Evolutionary conservation across 805 yeast genomes (phyloP), one percentile per base, ranked within the genome.

Genomic region (Hermanozyma aechmeae): DNA sequence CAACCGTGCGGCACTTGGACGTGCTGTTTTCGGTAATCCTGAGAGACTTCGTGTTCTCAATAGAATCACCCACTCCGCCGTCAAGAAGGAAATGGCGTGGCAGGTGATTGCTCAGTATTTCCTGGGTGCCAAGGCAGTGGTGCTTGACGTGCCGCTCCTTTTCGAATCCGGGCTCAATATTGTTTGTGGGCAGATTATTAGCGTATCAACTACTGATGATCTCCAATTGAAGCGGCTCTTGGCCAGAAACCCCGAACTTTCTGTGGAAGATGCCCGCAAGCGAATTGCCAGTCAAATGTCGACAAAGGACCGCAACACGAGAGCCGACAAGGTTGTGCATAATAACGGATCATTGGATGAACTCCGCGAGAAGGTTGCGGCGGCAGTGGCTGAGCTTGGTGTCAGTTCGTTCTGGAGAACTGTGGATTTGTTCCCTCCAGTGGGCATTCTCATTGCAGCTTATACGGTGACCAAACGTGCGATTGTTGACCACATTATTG

Each of bases 71-170:
- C 99, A 92, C 48, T 95, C 96, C 0, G 89, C 84, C 5, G 87
- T 92, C 2, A 67, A 79, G 25, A 58, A 68, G 38, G 80, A 73
- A 26, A 84, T 89, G 46, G 50, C 71, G 6, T 57, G 66, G 53
- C 71, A 70, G 40, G 56, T 84, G 1, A 21, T 79, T 2, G 34
- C 40, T 29, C 71, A 72, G 12, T 92, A 86, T 66, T 17, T 84
- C 10, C 37, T 50, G 7, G 73, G 84, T 10, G 48, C 72, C 25
- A 51, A 62, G 10, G 42, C 85, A 46, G 86, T 85, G 3, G 57
- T 92, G 0, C 53, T 92, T 27, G 99, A 92, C 46, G 89, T 93
- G 3, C 99, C 99, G 1, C 58, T 92, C 22, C 58, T 92, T 13
- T 92, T 83, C 52, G 98, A 92, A 51, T 68, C 85, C 20, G 72